Base-by-base conservation (phyloP, 331 rosid genomes). In the Malus hybrid region DNA sequence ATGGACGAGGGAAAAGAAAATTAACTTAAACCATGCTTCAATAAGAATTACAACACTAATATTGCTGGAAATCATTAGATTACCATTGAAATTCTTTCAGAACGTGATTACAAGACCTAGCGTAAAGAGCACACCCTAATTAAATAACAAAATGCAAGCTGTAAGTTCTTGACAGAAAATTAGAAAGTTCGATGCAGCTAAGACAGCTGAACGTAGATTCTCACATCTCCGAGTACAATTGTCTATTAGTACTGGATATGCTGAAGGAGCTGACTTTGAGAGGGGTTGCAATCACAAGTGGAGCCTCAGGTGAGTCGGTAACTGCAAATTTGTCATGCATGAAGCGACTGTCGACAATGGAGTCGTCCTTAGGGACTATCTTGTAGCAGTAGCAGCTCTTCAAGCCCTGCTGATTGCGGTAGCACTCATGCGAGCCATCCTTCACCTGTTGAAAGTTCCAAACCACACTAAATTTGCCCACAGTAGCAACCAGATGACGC, bases 361-460 rank as follows among this genome's bases (percentile, higher is more conserved):
- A 95, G 78, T 95, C 97, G 29, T 92, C 99, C 87, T 90, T 92
- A 31, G 89, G 90, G 84, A 95, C 96, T 34, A 95, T 92, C 93
- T 90, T 92, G 81, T 95, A 92, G 85, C 99, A 95, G 75, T 90
- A 95, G 83, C 99, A 95, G 83, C 97, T 95, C 92, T 92, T 92
- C 46, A 92, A 84, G 71, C 99, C 97, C 78, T 90, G 93, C 79
- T 90, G 99, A 78, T 89, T 80, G 32, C 69, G 92, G 85, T 94
- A 92, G 85, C 99, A 94, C 75, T 90, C 97, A 20, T 94, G 99
- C 16, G 97, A 81, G 46, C 99, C 85, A 33, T 94, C 85, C 87
- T 94, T 92, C 80, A 94, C 93, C 77, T 90, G 99, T 59, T 89
- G 97, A 90, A 95, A 92, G 84, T 95, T 92, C 97, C 99, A 95